These are phyloP conservation scores for Diaporthe batatas DNA, from an alignment of 2,329 filamentous ascomycete species.

Conservation along the genomic window DNA sequence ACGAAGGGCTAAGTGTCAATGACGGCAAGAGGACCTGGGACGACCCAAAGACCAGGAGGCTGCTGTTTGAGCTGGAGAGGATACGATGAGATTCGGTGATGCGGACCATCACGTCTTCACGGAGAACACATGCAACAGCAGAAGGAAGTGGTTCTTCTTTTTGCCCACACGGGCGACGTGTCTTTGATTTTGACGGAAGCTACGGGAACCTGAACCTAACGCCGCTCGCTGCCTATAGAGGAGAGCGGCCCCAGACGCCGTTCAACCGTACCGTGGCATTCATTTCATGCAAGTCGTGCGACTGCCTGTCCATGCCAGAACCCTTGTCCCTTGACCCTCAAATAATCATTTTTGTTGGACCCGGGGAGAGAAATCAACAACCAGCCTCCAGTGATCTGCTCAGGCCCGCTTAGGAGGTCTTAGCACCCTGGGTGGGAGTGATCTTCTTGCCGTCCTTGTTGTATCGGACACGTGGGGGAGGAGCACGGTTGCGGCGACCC, in stretches of 20 bases:
- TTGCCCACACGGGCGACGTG: constrained; percentile 39
- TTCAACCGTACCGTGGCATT: constrained; percentile 36
- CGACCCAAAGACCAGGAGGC: constrained; percentile 43
- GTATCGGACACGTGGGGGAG: constrained; percentile 97
- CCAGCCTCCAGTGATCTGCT: constrained; percentile 23
- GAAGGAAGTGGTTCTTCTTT: neutral
- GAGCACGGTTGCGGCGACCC: constrained; percentile 98
- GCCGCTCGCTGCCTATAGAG: constrained; percentile 34
- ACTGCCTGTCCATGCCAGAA: constrained; percentile 39
- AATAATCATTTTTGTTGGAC: constrained; percentile 25
- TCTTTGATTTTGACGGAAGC: constrained; percentile 41
- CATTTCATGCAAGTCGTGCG: constrained; percentile 40
- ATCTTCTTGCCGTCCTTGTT: constrained; percentile 99
- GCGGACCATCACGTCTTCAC: rapidly evolving
- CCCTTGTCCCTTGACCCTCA: constrained; percentile 37
- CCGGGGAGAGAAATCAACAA: constrained; percentile 20
- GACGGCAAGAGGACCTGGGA: constrained; percentile 47
- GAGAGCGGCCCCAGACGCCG: constrained; percentile 40
- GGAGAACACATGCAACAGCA: too few species aligned
- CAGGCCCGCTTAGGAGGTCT: constrained; percentile 62
- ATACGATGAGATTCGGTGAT: neutral
- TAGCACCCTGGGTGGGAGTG: constrained; percentile 83
- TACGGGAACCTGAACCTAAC: constrained; percentile 41
- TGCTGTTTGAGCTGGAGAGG: constrained; percentile 44
- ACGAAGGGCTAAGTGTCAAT: constrained; percentile 45